A percentile compares a stretch with the other conserved stretches of the same genome.
Evolutionary conservation across 371 early-diverging fungal genomes (phyloP).

Genomic region (Basidiobolus meristosporus): DNA sequence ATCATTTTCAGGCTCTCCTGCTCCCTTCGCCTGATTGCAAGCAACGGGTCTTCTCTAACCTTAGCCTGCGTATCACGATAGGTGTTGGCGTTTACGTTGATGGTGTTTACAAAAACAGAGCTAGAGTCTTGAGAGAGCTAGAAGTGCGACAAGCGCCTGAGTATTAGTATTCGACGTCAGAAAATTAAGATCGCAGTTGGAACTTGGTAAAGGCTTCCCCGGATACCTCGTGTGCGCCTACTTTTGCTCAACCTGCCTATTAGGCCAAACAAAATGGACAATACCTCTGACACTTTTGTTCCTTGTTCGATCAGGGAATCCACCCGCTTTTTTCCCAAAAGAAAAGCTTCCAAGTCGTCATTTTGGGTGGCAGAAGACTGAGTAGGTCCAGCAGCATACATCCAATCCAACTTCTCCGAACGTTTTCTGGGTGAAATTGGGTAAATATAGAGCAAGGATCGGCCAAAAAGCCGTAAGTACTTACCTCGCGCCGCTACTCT

Average conservation of each 20-base stretch:
- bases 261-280: too few relatives aligned
- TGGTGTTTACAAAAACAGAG: slow-evolving; percentile 7
- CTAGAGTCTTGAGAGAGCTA: slow-evolving; percentile 9
- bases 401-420: slow-evolving; percentile 80
- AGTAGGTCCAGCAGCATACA: slow-evolving; percentile 59
- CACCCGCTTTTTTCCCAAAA: slow-evolving; percentile 76
- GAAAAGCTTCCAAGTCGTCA: slow-evolving; percentile 67
- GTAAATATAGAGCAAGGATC: neutral
- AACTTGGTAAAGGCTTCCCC: too few relatives aligned
- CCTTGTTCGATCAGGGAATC: slow-evolving; percentile 40
- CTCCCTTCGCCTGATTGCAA: slow-evolving; percentile 71
- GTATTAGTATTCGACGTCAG: too few relatives aligned
- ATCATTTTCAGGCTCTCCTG: slow-evolving; percentile 59
- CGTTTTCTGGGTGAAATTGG: slow-evolving; percentile 25
- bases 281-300: slow-evolving; percentile 16
- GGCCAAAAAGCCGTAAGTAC: neutral
- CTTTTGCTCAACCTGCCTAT: too few relatives aligned
- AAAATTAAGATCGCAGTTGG: too few relatives aligned
- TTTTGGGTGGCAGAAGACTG: slow-evolving; percentile 20
- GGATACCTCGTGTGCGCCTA: too few relatives aligned
- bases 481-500: slow-evolving; percentile 44
- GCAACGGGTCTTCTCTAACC: slow-evolving; percentile 79
- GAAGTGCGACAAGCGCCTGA: neutral
- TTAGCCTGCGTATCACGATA: slow-evolving; percentile 67
- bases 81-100: slow-evolving; percentile 48